These are phyloP conservation scores for Kluyveromyces starmeri DNA, from an alignment of 805 yeast genomes.

Conservation along the genomic window DNA sequence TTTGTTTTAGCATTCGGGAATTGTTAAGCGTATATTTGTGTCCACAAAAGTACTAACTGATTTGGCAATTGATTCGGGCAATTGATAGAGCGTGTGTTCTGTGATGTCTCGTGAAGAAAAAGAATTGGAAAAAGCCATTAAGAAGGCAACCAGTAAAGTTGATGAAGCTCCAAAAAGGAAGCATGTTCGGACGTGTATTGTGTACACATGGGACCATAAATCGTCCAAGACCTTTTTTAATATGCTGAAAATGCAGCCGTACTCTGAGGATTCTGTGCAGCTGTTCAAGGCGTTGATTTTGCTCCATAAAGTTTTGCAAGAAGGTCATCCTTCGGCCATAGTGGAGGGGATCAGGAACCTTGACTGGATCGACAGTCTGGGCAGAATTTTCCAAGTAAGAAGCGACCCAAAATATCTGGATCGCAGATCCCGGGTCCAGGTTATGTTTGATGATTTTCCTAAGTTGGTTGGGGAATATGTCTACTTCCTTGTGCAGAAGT, in stretches of 20 bases:
- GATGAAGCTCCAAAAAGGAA: constrained; percentile 92
- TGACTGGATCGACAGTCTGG: constrained; percentile 69
- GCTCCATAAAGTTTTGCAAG: constrained; percentile 89
- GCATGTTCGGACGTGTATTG: constrained; percentile 92
- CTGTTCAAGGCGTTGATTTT: constrained; percentile 77
- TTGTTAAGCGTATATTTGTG: too few species aligned
- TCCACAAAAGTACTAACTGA: too few species aligned
- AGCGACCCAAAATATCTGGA: constrained; percentile 14
- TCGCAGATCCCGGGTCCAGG: background rate
- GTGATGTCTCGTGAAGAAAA: constrained; percentile 28
- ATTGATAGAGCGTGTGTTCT: background rate
- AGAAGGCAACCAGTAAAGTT: constrained; percentile 78
- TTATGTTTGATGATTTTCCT: constrained; percentile 42
- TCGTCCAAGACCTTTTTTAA: constrained; percentile 81
- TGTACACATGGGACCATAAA: constrained; percentile 93
- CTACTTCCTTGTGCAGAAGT: constrained; percentile 56
- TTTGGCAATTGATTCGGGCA: too few species aligned
- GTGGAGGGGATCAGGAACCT: constrained; percentile 71
- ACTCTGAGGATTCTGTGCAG: constrained; percentile 71
- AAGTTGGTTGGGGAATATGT: constrained; percentile 72
- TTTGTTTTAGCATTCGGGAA: too few species aligned
- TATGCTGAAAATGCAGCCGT: constrained; percentile 66
- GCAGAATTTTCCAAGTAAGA: constrained; percentile 40
- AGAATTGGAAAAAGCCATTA: constrained; percentile 35
- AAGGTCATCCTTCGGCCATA: constrained; percentile 85